phyloP scores from a whole-genome alignment of 208 protist species.

The Leishmania gerbilli region DNA sequence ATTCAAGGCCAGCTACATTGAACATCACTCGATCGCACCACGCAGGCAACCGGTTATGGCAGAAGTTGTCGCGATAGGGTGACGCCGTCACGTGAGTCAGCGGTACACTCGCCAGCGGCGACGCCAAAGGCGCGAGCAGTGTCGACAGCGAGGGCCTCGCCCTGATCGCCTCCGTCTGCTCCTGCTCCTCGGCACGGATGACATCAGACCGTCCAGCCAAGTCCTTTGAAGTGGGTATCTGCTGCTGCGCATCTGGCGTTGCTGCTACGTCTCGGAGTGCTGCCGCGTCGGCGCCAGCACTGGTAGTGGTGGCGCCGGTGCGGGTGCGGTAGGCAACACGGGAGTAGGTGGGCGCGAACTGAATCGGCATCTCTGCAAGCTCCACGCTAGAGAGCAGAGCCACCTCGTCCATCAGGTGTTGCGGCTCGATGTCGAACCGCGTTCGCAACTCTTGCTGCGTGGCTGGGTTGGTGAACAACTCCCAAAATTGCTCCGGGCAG shows the following conservation, averaged over 20 bases:
- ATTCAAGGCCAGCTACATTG: conserved; percentile 71
- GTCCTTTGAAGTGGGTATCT: not conserved
- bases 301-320: not conserved
- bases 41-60: conserved; percentile 60
- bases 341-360: conserved; percentile 70
- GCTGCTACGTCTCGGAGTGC: not conserved
- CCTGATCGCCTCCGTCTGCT: not conserved
- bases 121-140: not conserved
- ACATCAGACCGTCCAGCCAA: not conserved
- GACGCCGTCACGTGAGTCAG: conserved; percentile 21
- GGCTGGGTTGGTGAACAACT: conserved; percentile 33
- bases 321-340: conserved; percentile 32
- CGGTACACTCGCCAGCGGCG: conserved; percentile 7
- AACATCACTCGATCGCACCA: conserved; percentile 89
- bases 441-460: conserved; percentile 22
- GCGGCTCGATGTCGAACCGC: conserved; percentile 56
- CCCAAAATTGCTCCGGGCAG: conserved; percentile 59
- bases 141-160: not conserved
- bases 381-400: conserved; percentile 50
- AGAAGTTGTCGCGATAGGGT: conserved; percentile 32
- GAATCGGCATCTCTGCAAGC: conserved; percentile 65
- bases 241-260: not conserved
- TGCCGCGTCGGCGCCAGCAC: not conserved
- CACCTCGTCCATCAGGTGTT: conserved; percentile 53
- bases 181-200: conserved; percentile 2